Conservation (phyloP, 257 asterid species). For the Solanum phureja region DNA sequence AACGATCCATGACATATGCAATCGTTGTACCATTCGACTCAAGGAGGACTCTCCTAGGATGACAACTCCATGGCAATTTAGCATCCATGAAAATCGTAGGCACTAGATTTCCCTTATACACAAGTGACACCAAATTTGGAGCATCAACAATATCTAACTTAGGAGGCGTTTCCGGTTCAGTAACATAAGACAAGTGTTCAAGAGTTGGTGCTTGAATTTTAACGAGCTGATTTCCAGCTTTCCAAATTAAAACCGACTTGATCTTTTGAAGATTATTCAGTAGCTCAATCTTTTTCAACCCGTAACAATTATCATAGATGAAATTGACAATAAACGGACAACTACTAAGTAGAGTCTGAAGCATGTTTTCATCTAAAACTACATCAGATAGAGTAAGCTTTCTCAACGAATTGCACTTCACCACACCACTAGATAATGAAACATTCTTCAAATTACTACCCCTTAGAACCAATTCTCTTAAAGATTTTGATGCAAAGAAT, state of each 20-base stretch:
- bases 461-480: not conserved
- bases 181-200: not conserved
- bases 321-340: not conserved
- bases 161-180: not conserved
- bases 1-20: not conserved
- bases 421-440: not conserved
- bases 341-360: not conserved
- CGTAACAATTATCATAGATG: not conserved
- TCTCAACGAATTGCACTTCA: not conserved
- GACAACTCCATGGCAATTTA: not conserved
- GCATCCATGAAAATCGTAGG: not conserved
- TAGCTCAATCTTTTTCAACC: not conserved
- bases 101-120: not conserved
- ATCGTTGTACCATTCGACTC: not conserved
- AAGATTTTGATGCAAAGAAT: not conserved
- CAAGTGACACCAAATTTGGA: not conserved
- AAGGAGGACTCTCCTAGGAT: not conserved
- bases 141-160: not conserved
- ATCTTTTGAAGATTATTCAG: not conserved
- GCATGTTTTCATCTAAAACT: not conserved
- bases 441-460: not conserved
- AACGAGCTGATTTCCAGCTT: not conserved
- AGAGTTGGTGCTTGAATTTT: not conserved
- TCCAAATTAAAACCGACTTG: not conserved
- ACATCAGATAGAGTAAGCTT: not conserved